Conservation (phyloP, 176 grass and related monocot species). For the Tuctoria greenei region DNA sequence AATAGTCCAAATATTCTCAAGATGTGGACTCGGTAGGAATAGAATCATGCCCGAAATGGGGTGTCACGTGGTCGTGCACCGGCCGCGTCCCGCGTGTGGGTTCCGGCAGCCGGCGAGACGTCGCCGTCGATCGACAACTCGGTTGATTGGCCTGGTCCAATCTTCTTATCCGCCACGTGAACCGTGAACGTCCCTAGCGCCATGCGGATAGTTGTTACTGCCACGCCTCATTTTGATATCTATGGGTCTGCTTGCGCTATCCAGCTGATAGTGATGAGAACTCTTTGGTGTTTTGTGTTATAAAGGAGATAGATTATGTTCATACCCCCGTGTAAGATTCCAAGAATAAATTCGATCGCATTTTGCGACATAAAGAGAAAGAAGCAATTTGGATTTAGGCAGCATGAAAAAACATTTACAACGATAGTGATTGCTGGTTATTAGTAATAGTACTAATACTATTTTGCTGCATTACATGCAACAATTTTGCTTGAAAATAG, state of each 20-base stretch:
- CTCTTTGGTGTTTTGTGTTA: too few relatives aligned
- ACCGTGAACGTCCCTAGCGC: neutral
- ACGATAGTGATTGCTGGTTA: too few relatives aligned
- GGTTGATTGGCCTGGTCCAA: neutral
- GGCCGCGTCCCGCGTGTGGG: neutral
- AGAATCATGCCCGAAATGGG: neutral
- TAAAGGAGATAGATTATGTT: too few relatives aligned
- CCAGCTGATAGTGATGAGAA: too few relatives aligned
- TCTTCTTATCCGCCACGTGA: neutral
- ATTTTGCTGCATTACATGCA: too few relatives aligned
- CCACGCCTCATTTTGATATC: neutral
- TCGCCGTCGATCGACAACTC: neutral
- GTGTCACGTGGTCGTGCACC: neutral
- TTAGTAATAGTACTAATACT: too few relatives aligned
- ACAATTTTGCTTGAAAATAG: too few relatives aligned
- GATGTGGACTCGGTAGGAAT: neutral
- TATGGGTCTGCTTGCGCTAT: neutral
- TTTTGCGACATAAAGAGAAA: too few relatives aligned
- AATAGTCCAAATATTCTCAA: neutral
- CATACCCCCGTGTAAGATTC: too few relatives aligned
- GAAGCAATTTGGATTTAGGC: too few relatives aligned
- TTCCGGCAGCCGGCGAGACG: neutral
- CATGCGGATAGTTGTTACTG: neutral
- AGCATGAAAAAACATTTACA: too few relatives aligned
- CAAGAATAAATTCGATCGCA: too few relatives aligned